A percentile compares a stretch with the other conserved stretches of the same genome.
Evolutionary conservation across 805 yeast genomes (phyloP).

Genomic region (Saturnispora kantuleensis): DNA sequence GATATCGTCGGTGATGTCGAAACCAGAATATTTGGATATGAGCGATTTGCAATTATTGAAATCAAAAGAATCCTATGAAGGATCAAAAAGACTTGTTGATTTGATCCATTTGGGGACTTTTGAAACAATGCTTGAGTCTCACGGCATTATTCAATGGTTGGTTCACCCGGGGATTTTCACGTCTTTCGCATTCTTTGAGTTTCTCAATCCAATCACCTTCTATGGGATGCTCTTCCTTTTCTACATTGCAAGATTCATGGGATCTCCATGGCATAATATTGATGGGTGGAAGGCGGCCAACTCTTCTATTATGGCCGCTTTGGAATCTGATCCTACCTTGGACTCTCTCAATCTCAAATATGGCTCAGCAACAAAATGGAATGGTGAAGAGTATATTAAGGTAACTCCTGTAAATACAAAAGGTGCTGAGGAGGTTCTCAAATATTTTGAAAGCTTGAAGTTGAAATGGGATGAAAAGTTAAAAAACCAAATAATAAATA

Average conservation of each 20-base stretch:
- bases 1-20: conserved; percentile 80
- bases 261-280: conserved; percentile 85
- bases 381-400: conserved; percentile 58
- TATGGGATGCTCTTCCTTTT: conserved; percentile 81
- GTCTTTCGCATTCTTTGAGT: conserved; percentile 68
- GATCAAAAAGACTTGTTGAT: conserved; percentile 82
- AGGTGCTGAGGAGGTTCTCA: conserved; percentile 58
- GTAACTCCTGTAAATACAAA: conserved; percentile 47
- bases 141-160: conserved; percentile 61
- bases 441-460: conserved; percentile 47
- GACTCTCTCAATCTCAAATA: conserved; percentile 41
- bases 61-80: conserved; percentile 71
- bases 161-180: conserved; percentile 93
- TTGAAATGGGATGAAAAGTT: conserved; percentile 67
- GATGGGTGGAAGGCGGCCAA: conserved; percentile 85
- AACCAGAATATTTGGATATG: conserved; percentile 61
- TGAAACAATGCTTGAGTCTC: conserved; percentile 32
- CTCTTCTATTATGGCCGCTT: conserved; percentile 66
- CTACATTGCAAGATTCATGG: conserved; percentile 69
- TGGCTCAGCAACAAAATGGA: conserved; percentile 62
- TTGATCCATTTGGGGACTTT: conserved; percentile 69
- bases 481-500: conserved; percentile 51
- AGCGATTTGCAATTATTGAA: conserved; percentile 64
- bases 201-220: conserved; percentile 67
- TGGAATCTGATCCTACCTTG: conserved; percentile 37